Evolutionary conservation across 768 basidiomycete genomes (phyloP).

Genomic region (Collybiopsis confluens): DNA sequence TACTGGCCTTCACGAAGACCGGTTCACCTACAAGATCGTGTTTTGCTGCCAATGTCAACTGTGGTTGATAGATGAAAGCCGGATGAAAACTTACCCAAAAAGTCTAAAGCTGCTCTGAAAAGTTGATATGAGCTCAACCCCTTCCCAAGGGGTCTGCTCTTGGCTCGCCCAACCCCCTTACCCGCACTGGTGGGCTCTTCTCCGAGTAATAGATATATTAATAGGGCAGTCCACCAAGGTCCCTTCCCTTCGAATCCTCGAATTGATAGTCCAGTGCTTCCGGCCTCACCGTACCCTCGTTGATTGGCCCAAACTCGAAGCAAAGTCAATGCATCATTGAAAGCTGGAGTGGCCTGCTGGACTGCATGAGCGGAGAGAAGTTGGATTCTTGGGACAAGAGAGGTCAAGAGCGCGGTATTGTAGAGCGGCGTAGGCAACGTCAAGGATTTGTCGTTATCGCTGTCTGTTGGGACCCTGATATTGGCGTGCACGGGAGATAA

Average conservation of each 20-base stretch:
- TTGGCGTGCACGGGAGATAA: slow-evolving; percentile 77
- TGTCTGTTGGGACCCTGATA: slow-evolving; percentile 38
- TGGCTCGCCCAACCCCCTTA: slow-evolving; percentile 20
- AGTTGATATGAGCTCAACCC: slow-evolving; percentile 90
- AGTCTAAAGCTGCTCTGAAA: slow-evolving; percentile 80
- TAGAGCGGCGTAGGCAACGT: slow-evolving; percentile 69
- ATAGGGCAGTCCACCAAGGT: slow-evolving; percentile 61
- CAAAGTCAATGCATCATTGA: slow-evolving; percentile 69
- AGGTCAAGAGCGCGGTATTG: slow-evolving; percentile 66
- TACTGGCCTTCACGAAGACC: slow-evolving; percentile 54
- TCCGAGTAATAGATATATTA: slow-evolving; percentile 61
- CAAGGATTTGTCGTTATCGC: slow-evolving; percentile 12
- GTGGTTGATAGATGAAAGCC: background rate
- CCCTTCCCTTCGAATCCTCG: slow-evolving; percentile 70
- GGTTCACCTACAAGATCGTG: slow-evolving; percentile 58
- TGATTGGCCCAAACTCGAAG: slow-evolving; percentile 90
- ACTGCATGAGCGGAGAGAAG: slow-evolving; percentile 51
- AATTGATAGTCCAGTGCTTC: slow-evolving; percentile 45
- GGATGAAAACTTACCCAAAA: slow-evolving; percentile 55
- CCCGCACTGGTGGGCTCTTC: slow-evolving; percentile 44
- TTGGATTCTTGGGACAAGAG: slow-evolving; percentile 42
- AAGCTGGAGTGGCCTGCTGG: slow-evolving; percentile 56
- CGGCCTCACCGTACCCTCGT: slow-evolving; percentile 67
- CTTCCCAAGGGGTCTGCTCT: slow-evolving; percentile 60
- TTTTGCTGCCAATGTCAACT: slow-evolving; percentile 45